These are phyloP conservation scores for Bisporella sp. DNA, from an alignment of 2,329 filamentous ascomycete genomes.

Conservation along the genomic window DNA sequence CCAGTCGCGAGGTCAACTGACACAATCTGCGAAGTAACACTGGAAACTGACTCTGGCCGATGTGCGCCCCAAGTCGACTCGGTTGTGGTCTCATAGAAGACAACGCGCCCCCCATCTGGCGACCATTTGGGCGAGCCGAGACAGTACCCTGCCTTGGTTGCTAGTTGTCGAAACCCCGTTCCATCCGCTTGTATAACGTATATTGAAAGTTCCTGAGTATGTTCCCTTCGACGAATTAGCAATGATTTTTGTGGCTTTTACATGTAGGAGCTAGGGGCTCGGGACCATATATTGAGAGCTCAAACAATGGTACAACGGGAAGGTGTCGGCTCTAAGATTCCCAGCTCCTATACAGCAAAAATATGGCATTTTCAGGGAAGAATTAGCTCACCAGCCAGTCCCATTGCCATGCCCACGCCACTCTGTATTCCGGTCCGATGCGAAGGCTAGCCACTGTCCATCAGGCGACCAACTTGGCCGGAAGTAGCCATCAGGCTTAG, in stretches of 20 bases:
- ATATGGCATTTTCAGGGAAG: too few species aligned
- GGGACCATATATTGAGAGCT: too few species aligned
- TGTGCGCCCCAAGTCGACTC: constrained; percentile 34
- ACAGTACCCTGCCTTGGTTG: constrained; percentile 27
- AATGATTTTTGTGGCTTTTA: too few species aligned
- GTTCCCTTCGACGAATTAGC: constrained; percentile 16
- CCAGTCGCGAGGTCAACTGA: constrained; percentile 35
- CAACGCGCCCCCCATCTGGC: constrained; percentile 28
- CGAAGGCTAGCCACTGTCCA: constrained; percentile 34
- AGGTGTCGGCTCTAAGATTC: too few species aligned
- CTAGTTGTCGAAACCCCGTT: constrained; percentile 30
- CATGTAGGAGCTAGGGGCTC: too few species aligned
- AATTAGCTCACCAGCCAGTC: constrained; percentile 25
- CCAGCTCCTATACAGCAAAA: too few species aligned
- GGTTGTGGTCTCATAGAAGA: constrained; percentile 34
- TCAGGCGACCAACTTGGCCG: constrained; percentile 34
- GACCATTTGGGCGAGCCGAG: constrained; percentile 34
- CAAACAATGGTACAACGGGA: too few species aligned
- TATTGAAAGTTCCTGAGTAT: constrained; percentile 33
- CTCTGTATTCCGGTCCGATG: constrained; percentile 34
- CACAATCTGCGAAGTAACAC: constrained; percentile 26
- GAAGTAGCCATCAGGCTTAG: constrained; percentile 30
- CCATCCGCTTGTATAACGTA: constrained; percentile 33
- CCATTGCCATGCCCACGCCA: constrained; percentile 36
- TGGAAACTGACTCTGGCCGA: constrained; percentile 17